Conservation (phyloP, 805 yeast species). For the Pichia paraexigua region DNA sequence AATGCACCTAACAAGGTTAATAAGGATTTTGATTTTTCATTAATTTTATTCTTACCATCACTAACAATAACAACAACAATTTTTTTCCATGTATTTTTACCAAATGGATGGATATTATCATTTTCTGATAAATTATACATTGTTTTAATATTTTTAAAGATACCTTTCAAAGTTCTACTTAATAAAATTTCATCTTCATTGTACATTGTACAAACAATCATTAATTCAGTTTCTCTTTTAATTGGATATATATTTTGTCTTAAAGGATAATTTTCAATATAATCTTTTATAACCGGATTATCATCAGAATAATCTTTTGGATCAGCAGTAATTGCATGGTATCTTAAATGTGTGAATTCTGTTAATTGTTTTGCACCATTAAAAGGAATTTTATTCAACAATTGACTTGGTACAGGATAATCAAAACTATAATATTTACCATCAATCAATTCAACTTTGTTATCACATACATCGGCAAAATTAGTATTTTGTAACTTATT, state of each 20-base stretch:
- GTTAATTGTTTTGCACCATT: slow-evolving; percentile 29
- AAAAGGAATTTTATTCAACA: slow-evolving; percentile 42
- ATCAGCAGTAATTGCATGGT: slow-evolving; percentile 90
- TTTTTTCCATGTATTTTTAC: slow-evolving; percentile 88
- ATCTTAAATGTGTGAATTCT: slow-evolving; percentile 74
- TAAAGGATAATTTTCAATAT: slow-evolving; percentile 32
- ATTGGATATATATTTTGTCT: slow-evolving; percentile 71
- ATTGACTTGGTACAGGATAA: slow-evolving; percentile 69
- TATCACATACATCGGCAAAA: slow-evolving; percentile 23
- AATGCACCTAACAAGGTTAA: slow-evolving; percentile 80
- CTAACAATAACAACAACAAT: slow-evolving; percentile 81
- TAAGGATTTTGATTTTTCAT: slow-evolving; percentile 69
- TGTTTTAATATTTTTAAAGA: slow-evolving; percentile 76
- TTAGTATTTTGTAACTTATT: slow-evolving; percentile 16
- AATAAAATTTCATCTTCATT: slow-evolving; percentile 79
- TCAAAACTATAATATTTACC: slow-evolving; percentile 74
- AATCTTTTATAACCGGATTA: slow-evolving; percentile 38
- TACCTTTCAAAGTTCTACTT: slow-evolving; percentile 83
- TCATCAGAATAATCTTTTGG: slow-evolving; percentile 58
- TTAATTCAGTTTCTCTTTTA: slow-evolving; percentile 74
- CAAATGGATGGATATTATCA: slow-evolving; percentile 64
- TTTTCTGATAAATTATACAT: slow-evolving; percentile 44
- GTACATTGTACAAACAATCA: slow-evolving; percentile 86
- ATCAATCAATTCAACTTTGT: slow-evolving; percentile 42
- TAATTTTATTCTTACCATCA: slow-evolving; percentile 82